phyloP scores from a whole-genome alignment of 371 early-diverging fungal species.

The Coemansia linderi region DNA sequence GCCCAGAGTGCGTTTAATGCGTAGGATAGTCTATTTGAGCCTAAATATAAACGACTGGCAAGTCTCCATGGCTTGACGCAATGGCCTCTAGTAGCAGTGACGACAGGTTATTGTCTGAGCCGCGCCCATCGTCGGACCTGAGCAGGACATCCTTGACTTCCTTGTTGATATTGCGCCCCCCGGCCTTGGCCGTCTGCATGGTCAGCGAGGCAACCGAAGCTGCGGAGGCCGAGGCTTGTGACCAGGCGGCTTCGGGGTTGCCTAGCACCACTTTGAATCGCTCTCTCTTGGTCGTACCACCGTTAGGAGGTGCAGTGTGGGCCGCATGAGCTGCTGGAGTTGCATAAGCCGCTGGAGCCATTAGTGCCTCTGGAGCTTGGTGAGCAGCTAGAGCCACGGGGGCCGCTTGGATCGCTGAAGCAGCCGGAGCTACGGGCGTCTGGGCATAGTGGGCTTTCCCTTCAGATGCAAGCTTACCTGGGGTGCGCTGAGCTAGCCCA shows the following conservation, averaged over 20 bases:
- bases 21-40: not conserved
- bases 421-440: not conserved
- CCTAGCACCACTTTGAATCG: not conserved
- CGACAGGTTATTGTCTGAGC: conserved; percentile 19
- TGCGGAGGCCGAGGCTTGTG: not conserved
- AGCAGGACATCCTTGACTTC: conserved; percentile 21
- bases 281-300: not conserved
- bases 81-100: conserved; percentile 31
- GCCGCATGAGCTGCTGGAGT: not conserved
- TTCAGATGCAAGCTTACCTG: not conserved
- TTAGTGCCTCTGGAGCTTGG: too few relatives aligned
- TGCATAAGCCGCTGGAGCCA: not conserved
- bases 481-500: not conserved
- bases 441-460: not conserved
- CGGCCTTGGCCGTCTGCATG: not conserved
- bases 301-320: not conserved
- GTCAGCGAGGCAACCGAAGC: not conserved
- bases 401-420: not conserved
- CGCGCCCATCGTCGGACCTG: not conserved
- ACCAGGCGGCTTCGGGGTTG: not conserved
- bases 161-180: not conserved
- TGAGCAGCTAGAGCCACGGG: not conserved
- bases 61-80: conserved; percentile 20
- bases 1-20: conserved; percentile 11
- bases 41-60: conserved; percentile 30